Conservation (phyloP, 2,329 filamentous ascomycete genomes). For the Sporothrix humicola region DNA sequence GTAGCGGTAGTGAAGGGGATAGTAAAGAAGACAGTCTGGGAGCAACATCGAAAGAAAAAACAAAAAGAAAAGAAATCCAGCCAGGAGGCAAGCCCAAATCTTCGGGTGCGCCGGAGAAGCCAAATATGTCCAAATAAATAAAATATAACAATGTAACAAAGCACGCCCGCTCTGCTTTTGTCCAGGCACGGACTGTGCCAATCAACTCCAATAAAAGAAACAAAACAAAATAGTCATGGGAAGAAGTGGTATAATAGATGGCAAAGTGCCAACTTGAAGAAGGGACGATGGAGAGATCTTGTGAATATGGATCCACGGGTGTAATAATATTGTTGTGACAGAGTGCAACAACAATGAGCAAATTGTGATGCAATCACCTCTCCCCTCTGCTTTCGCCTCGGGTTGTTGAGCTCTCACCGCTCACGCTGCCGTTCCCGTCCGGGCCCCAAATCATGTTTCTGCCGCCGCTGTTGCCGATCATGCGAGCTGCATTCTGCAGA, state of each 20-base stretch:
- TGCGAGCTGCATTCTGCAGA: slow-evolving; percentile 38
- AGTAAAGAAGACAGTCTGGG: neutral
- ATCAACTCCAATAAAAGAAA: neutral
- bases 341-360: no score
- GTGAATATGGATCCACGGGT: no score
- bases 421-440: slow-evolving; percentile 32
- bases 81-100: neutral
- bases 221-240: neutral
- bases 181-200: neutral
- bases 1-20: neutral
- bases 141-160: neutral
- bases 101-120: neutral
- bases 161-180: neutral
- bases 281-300: neutral
- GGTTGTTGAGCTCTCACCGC: neutral
- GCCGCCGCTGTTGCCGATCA: slow-evolving; percentile 35
- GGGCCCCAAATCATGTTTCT: slow-evolving; percentile 34
- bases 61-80: neutral
- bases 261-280: neutral
- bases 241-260: neutral
- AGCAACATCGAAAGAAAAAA: neutral
- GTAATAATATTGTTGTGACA: no score
- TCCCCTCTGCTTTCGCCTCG: neutral
- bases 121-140: neutral
- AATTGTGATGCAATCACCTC: neutral